phyloP scores from a whole-genome alignment of 108 stramenopile species.

The Skeletonema potamos region DNA sequence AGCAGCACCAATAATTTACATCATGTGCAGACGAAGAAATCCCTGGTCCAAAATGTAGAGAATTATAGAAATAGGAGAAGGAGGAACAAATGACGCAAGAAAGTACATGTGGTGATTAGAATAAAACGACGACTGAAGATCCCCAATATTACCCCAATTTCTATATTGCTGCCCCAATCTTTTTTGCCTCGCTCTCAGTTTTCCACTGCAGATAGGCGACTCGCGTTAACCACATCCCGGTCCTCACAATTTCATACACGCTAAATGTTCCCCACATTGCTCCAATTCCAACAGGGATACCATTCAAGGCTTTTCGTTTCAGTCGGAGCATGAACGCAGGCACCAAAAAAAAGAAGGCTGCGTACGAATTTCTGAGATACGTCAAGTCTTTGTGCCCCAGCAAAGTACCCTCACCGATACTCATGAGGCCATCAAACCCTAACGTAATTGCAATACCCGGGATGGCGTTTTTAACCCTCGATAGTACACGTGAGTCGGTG shows the following conservation, averaged over 20 bases:
- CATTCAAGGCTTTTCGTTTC: conserved; percentile 63
- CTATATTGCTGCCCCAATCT: not conserved
- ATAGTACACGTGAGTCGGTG: conserved; percentile 61
- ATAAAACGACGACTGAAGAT: not conserved
- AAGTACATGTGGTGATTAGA: not conserved
- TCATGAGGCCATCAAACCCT: conserved; percentile 65
- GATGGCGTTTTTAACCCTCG: conserved; percentile 60
- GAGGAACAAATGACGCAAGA: not conserved
- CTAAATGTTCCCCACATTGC: conserved; percentile 77
- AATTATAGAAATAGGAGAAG: conserved; percentile 1
- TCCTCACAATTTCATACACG: conserved; percentile 67
- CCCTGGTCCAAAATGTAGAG: conserved; percentile 8
- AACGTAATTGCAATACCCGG: conserved; percentile 65
- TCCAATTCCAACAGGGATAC: conserved; percentile 50
- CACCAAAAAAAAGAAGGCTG: conserved; percentile 66
- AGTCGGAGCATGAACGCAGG: conserved; percentile 79
- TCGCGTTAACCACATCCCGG: conserved; percentile 16
- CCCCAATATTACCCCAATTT: not conserved
- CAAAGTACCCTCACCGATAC: conserved; percentile 64
- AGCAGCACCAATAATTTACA: not conserved
- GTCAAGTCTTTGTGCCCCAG: conserved; percentile 78
- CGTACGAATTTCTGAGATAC: conserved; percentile 74
- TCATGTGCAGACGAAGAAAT: not conserved
- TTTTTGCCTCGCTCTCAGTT: conserved; percentile 38
- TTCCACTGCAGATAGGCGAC: conserved; percentile 52